Percentiles rank a stretch among this genome's conserved stretches.
These are phyloP conservation scores for Colletotrichum orchidophilum DNA, from an alignment of 2,329 filamentous ascomycete species.

Conservation along the genomic window DNA sequence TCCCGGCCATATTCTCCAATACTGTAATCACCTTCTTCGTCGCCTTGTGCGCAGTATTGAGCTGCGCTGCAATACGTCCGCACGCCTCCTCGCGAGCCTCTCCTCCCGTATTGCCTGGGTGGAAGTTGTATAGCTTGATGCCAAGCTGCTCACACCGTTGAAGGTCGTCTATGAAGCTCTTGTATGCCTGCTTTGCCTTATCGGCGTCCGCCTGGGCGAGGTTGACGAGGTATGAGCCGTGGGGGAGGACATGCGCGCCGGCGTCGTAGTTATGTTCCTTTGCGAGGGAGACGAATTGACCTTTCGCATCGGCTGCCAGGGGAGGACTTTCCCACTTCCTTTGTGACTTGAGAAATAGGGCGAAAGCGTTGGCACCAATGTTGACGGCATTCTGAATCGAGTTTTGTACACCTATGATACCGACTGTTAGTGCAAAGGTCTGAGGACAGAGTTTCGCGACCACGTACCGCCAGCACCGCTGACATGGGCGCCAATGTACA, in stretches of 20 bases:
- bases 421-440: background rate
- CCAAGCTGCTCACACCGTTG: constrained; percentile 85
- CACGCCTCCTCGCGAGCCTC: constrained; percentile 75
- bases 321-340: constrained; percentile 92
- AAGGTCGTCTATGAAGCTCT: constrained; percentile 87
- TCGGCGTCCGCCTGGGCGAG: constrained; percentile 83
- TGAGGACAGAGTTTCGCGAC: background rate
- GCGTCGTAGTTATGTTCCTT: constrained; percentile 76
- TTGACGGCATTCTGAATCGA: constrained; percentile 79
- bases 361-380: constrained; percentile 92
- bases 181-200: constrained; percentile 88
- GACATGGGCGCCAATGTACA: constrained; percentile 93
- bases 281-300: constrained; percentile 76
- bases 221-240: constrained; percentile 97
- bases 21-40: constrained; percentile 83
- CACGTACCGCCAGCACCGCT: constrained; percentile 82
- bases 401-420: constrained; percentile 81
- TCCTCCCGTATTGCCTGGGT: constrained; percentile 85
- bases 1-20: constrained; percentile 94
- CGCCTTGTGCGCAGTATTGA: constrained; percentile 83
- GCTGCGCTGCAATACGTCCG: constrained; percentile 78
- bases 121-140: constrained; percentile 96
- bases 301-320: constrained; percentile 72
- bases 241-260: constrained; percentile 80
- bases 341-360: constrained; percentile 95